These are phyloP conservation scores for Acidiella bohemica DNA, from an alignment of 495 filamentous ascomycete species.

Conservation along the genomic window DNA sequence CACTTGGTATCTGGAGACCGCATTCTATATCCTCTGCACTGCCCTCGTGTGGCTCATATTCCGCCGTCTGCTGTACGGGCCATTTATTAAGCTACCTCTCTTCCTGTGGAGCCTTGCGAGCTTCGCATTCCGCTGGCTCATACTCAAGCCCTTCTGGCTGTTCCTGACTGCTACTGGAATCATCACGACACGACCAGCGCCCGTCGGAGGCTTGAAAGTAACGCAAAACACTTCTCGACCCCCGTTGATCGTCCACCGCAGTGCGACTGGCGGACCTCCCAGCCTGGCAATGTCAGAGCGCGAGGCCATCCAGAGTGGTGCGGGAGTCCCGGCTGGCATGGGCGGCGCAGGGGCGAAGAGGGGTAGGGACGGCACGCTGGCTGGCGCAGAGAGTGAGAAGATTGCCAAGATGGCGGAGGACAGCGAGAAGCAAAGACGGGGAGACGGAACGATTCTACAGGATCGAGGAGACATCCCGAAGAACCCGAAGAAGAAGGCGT, in stretches of 20 bases:
- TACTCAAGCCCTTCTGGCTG: constrained; percentile 40
- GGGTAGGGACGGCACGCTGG: constrained; percentile 18
- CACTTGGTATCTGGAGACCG: constrained; percentile 88
- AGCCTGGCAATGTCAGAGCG: constrained; percentile 15
- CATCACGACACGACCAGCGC: constrained; percentile 1
- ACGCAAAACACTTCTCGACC: background rate
- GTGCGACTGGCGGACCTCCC: constrained; percentile 28
- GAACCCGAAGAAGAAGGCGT: constrained; percentile 78
- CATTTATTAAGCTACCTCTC: constrained; percentile 33
- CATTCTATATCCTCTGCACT: constrained; percentile 62
- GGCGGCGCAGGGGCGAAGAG: constrained; percentile 30
- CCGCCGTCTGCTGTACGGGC: constrained; percentile 71
- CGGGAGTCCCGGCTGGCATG: constrained; percentile 24
- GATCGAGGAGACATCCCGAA: constrained; percentile 29
- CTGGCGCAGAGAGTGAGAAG: constrained; percentile 37
- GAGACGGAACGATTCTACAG: constrained; percentile 29
- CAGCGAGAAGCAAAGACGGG: constrained; percentile 21
- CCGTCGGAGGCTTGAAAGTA: background rate
- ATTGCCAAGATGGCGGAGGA: constrained; percentile 44
- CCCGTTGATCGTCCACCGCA: constrained; percentile 30
- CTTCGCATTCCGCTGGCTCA: constrained; percentile 78
- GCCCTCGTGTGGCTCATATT: constrained; percentile 81
- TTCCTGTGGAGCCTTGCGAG: constrained; percentile 5
- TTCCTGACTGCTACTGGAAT: constrained; percentile 7
- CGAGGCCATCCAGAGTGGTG: constrained; percentile 8